Evolutionary conservation across 2,329 filamentous ascomycete species (phyloP), one percentile per base, ranked within the genome.

Genomic region (Arthrinium puccinioides): DNA sequence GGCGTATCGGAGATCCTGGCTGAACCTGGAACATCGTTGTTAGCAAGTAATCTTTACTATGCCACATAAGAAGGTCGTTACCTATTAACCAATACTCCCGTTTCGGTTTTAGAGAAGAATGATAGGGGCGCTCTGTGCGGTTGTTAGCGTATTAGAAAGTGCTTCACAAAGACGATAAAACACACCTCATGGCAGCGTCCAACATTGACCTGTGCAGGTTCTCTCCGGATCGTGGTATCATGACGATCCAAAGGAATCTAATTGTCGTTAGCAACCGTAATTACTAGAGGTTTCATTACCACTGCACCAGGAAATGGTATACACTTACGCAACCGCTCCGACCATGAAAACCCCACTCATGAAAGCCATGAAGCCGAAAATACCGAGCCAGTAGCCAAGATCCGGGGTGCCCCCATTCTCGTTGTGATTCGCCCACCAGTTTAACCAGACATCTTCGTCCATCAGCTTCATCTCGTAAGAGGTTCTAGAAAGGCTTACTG

Each of bases 371-470:
- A 35, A 16, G 9, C 18, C 39, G 18, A 30, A 38, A 5, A 41
- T 31, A 10, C 39, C 39, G 11, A 41, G 35, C 39, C 36, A 41
- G 20, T 41, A 41, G 8, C 39, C 39, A 10, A 38, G 19, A 18
- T 21, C n/a, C 11, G 15, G n/a, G 11, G 14, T 24, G 6, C 25
- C 31, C 6, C 36, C 31, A 10, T 14, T 31, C 16, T 41, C 35
- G 19, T 38, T 41, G 13, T 34, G 24, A 8, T 26, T 21, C 4
- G 50, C 43, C 51, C 51, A 53, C 48, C 47, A 52, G 26, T 51
- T 49, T 9, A 53, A 28, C 51, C 51, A 53, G 9, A 53, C 40
- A 36, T 41, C 47, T 43, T 44, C 11, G n/a, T n/a, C n/a, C n/a
- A n/a, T n/a, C n/a, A n/a, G n/a, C n/a, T n/a, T n/a, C n/a, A n/a